Percentiles rank a stretch among this genome's conserved stretches.
These are phyloP conservation scores for Oidium heveae DNA, from an alignment of 2,329 filamentous ascomycete genomes.

Conservation along the genomic window DNA sequence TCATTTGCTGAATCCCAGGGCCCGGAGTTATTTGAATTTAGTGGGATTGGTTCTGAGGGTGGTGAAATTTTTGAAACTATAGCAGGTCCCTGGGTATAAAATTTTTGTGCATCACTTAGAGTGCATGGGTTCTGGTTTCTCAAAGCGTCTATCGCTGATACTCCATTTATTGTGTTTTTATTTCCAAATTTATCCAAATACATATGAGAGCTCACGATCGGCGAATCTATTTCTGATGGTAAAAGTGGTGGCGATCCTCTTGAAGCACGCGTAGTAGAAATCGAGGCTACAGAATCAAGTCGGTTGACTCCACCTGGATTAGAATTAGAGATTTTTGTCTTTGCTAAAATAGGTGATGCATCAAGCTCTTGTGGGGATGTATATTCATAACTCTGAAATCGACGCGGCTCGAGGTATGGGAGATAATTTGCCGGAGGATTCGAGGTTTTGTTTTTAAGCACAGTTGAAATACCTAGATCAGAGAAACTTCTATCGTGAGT, in stretches of 20 bases:
- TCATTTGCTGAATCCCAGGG: too few relatives aligned
- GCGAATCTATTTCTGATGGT: neutral
- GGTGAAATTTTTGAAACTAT: neutral
- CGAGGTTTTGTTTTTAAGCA: slow-evolving; percentile 30
- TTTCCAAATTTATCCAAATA: neutral
- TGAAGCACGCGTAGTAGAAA: slow-evolving; percentile 73
- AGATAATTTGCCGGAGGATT: slow-evolving; percentile 48
- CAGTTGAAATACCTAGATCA: slow-evolving; percentile 12
- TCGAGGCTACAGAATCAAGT: slow-evolving; percentile 65
- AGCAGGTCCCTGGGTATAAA: too few relatives aligned
- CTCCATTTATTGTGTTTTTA: neutral
- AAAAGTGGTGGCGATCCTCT: slow-evolving; percentile 59
- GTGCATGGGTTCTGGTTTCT: too few relatives aligned
- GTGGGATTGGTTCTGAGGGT: neutral
- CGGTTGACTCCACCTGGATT: slow-evolving; percentile 26
- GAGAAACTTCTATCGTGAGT: neutral
- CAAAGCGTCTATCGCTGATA: too few relatives aligned
- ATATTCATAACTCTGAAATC: slow-evolving; percentile 55
- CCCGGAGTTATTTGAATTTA: neutral
- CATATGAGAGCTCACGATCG: too few relatives aligned
- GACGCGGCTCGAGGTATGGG: slow-evolving; percentile 29
- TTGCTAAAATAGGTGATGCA: neutral
- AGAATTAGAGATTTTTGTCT: neutral
- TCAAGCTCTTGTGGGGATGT: slow-evolving; percentile 10
- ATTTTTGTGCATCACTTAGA: too few relatives aligned